Conservation (phyloP, 1,284 basidiomycete species). For the Ustilago bromivora region DNA sequence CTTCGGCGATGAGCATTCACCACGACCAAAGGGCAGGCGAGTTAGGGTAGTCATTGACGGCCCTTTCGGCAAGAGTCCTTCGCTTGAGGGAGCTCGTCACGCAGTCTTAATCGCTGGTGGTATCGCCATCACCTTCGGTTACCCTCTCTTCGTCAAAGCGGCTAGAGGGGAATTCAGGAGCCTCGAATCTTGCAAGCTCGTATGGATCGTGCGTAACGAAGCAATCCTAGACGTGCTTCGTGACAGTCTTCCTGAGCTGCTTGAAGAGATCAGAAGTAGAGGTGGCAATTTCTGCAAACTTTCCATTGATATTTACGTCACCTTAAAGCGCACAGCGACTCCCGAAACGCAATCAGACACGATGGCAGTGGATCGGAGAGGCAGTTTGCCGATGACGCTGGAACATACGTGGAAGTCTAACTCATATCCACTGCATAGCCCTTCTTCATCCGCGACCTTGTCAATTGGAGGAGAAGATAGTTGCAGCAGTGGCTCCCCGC, state of each 20-base stretch:
- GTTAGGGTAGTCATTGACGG: slow-evolving; percentile 46
- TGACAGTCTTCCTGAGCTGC: slow-evolving; percentile 19
- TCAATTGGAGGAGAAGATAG: neutral
- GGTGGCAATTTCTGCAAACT: slow-evolving; percentile 14
- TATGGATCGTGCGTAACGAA: slow-evolving; percentile 36
- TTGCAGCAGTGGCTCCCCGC: neutral
- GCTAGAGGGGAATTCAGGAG: slow-evolving; percentile 10
- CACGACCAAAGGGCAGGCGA: slow-evolving; percentile 11
- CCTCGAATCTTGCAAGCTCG: slow-evolving; percentile 30
- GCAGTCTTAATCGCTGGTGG: slow-evolving; percentile 43
- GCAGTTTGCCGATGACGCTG: neutral
- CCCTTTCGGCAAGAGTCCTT: slow-evolving; percentile 29
- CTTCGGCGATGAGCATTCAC: neutral
- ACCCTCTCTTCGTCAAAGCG: slow-evolving; percentile 35
- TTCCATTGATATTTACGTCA: slow-evolving; percentile 29
- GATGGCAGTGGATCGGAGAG: neutral
- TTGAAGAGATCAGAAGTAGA: slow-evolving; percentile 6
- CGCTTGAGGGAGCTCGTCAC: slow-evolving; percentile 8
- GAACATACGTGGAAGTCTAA: slow-evolving; percentile 3
- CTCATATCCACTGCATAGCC: neutral
- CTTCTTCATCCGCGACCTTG: slow-evolving; percentile 11
- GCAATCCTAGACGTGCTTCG: slow-evolving; percentile 24
- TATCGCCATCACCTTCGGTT: slow-evolving; percentile 48
- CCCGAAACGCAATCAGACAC: neutral
- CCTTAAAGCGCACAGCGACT: neutral